A percentile compares a stretch with the other conserved stretches of the same genome.
Conservation (phyloP, 306 rosid species). For the Acmispon strigosus region DNA sequence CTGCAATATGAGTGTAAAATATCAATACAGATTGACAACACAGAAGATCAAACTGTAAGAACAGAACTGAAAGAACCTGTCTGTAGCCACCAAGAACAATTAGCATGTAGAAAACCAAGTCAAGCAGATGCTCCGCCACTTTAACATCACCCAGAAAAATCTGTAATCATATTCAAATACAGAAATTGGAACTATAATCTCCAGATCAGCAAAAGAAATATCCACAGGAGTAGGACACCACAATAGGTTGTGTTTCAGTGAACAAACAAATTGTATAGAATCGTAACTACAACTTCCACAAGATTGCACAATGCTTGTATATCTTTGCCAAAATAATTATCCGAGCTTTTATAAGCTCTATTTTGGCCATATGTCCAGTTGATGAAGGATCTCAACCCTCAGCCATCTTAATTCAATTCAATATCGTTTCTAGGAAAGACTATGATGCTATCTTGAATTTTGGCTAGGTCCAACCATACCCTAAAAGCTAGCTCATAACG, state of each 20-base stretch:
- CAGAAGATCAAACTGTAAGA: conserved; percentile 22
- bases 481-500: too few relatives aligned
- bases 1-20: conserved; percentile 51
- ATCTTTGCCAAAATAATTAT: too few relatives aligned
- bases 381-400: too few relatives aligned
- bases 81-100: conserved; percentile 57
- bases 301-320: not conserved
- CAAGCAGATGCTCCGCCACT: conserved; percentile 69
- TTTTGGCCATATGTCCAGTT: too few relatives aligned
- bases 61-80: conserved; percentile 51
- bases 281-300: conserved; percentile 1
- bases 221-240: not conserved
- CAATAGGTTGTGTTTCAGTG: not conserved
- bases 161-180: conserved; percentile 42
- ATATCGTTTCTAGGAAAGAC: too few relatives aligned
- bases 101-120: conserved; percentile 74
- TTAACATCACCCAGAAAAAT: conserved; percentile 80
- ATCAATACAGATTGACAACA: conserved; percentile 21
- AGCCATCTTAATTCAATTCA: too few relatives aligned
- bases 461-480: too few relatives aligned
- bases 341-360: too few relatives aligned
- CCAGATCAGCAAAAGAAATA: conserved; percentile 10
- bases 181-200: conserved; percentile 30
- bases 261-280: conserved; percentile 1
- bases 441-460: too few relatives aligned